Percentiles rank a stretch among this genome's conserved stretches.
Conservation (phyloP, 2,329 filamentous ascomycete genomes). For the Trichoderma citrinoviride region DNA sequence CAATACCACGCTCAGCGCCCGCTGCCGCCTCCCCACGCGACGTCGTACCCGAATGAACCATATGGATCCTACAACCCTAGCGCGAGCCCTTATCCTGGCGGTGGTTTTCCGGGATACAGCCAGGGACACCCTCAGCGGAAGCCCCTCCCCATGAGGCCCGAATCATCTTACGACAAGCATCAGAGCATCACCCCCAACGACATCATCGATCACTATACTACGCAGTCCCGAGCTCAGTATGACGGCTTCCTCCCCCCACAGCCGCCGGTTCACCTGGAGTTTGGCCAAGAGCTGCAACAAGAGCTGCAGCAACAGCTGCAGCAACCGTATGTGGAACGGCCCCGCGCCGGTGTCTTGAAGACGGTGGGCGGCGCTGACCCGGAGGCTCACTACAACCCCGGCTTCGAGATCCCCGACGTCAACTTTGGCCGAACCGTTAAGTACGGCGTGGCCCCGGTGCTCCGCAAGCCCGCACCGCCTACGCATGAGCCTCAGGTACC, state of each 20-base stretch:
- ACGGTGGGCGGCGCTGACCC: slow-evolving; percentile 62
- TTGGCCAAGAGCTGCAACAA: slow-evolving; percentile 53
- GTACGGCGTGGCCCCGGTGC: slow-evolving; percentile 46
- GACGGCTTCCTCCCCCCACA: slow-evolving; percentile 27
- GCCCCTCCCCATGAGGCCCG: slow-evolving; percentile 30
- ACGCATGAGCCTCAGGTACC: slow-evolving; percentile 22
- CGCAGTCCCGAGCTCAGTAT: slow-evolving; percentile 27
- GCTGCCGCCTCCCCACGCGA: slow-evolving; percentile 5
- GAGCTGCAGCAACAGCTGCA: slow-evolving; percentile 51
- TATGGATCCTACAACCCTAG: not conserved
- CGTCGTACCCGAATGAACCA: slow-evolving; percentile 3
- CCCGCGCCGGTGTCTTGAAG: slow-evolving; percentile 75
- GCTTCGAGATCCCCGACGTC: slow-evolving; percentile 65
- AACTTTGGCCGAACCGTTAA: slow-evolving; percentile 85
- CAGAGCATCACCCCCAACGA: slow-evolving; percentile 37
- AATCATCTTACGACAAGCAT: slow-evolving; percentile 19
- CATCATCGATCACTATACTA: slow-evolving; percentile 41
- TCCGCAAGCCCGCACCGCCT: slow-evolving; percentile 29
- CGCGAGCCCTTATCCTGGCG: not conserved
- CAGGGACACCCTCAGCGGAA: slow-evolving; percentile 30
- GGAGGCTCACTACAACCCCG: slow-evolving; percentile 25
- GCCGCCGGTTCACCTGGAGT: slow-evolving; percentile 26
- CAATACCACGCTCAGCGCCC: slow-evolving; percentile 28
- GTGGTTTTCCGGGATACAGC: slow-evolving; percentile 20
- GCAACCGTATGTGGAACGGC: slow-evolving; percentile 58